These are phyloP conservation scores for Jamesozyma spencerorum DNA, from an alignment of 805 yeast genomes.

Conservation along the genomic window DNA sequence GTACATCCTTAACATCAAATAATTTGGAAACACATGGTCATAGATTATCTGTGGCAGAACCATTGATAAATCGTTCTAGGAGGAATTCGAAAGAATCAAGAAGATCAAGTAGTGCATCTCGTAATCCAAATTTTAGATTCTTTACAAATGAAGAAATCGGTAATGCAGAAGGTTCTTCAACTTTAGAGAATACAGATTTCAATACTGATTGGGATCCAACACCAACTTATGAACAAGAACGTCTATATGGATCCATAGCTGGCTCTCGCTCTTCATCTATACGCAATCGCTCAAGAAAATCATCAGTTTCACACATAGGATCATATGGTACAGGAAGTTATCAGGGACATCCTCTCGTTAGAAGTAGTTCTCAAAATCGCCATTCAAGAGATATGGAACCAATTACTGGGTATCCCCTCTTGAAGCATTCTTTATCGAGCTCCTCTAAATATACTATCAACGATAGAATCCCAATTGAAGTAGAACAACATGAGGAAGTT, in stretches of 20 bases:
- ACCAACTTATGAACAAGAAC: slow-evolving; percentile 39
- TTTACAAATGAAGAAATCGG: slow-evolving; percentile 79
- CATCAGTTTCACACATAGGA: slow-evolving; percentile 13
- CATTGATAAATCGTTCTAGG: slow-evolving; percentile 29
- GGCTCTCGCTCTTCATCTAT: slow-evolving; percentile 23
- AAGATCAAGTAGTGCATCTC: slow-evolving; percentile 11
- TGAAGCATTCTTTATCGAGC: slow-evolving; percentile 30
- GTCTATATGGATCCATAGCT: slow-evolving; percentile 27
- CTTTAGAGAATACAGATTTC: slow-evolving; percentile 62
- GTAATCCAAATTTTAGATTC: slow-evolving; percentile 54
- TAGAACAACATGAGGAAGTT: slow-evolving; percentile 26
- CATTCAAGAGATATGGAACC: slow-evolving; percentile 6
- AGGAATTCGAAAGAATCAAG: slow-evolving; percentile 27
- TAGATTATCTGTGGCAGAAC: slow-evolving; percentile 10
- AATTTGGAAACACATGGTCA: slow-evolving; percentile 13
- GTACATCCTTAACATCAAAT: slow-evolving; percentile 17
- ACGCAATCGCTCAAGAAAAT: slow-evolving; percentile 13
- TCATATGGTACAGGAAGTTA: slow-evolving; percentile 13
- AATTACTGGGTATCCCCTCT: slow-evolving; percentile 10
- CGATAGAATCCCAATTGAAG: slow-evolving; percentile 33
- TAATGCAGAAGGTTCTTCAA: slow-evolving; percentile 80
- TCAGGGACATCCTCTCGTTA: slow-evolving; percentile 16
- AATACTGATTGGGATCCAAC: slow-evolving; percentile 62
- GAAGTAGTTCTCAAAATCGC: slow-evolving; percentile 19
- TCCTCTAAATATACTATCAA: slow-evolving; percentile 30